Evolutionary conservation across 306 rosid genomes (phyloP), one percentile per base, ranked within the genome.

Genomic region (Heteromeles arbutifolia): DNA sequence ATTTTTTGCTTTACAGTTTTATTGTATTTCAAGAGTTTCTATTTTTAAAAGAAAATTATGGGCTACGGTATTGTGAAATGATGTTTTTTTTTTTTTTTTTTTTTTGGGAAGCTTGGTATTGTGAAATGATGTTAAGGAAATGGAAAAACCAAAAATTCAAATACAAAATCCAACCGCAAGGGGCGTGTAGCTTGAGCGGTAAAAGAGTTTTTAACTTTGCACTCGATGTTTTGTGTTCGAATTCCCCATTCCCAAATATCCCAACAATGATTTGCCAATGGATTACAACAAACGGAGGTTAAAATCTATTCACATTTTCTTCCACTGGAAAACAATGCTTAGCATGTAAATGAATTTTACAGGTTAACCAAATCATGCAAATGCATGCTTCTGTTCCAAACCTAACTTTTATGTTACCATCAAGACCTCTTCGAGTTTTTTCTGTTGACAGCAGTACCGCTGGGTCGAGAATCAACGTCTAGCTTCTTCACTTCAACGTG

Each of bases 371-470:
- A 39, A 67, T 67, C 56, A 70, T 17, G 57, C 56, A 74, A 45
- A 22, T 45, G 65, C 82, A 22, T 45, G 65, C 82, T 44, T 52
- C 63, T 53, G 37, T 43, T 52, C 54, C 59, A 74, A 41, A 48
- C 43, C 48, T 14, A 65, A 63, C 69, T 62, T 32, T 52, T 81
- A 45, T 24, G 29, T 62, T 72, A 78, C 79, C 76, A 74, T 50
- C 57, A 37, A 44, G 82, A 78, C 58, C 81, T 22, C 61, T 64
- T 48, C 8, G 28, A 67, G 4, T 15, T 71, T 72, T 64, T 77
- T 81, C 65, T 66, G 34, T 81, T 76, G 74, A 82, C 70, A 76
- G 84, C 65, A 81, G 74, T 86, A 50, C 74, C 82, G 26, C n/a
- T 82, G 57, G 69, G 76, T 58, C 76, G 81, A 79, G 86, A 39